phyloP scores from a whole-genome alignment of 2,329 filamentous ascomycete genomes.

The Colletotrichum sp. region DNA sequence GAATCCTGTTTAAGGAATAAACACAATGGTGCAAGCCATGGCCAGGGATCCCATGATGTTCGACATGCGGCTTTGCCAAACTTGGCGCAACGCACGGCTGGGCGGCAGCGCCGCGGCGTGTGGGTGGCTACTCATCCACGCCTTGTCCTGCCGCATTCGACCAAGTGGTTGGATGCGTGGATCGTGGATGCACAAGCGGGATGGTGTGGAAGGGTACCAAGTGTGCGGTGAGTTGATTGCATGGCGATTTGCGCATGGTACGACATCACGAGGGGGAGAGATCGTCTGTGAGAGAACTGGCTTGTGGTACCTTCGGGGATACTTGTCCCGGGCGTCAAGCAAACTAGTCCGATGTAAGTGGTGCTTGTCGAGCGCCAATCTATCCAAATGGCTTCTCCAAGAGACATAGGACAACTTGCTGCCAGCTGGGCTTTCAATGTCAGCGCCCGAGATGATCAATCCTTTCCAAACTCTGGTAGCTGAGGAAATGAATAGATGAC shows the following conservation, averaged over 20 bases:
- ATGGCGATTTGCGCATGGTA: not conserved
- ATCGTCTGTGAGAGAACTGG: not conserved
- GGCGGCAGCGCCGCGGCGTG: not conserved
- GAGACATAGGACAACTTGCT: not conserved
- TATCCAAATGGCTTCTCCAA: not conserved
- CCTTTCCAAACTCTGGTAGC: not conserved
- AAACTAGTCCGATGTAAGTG: not conserved
- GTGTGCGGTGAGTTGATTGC: not conserved
- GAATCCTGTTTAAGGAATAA: not conserved
- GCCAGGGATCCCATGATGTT: not conserved
- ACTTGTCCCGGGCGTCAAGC: not conserved
- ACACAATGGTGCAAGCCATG: not conserved
- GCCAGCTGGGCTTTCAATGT: not conserved
- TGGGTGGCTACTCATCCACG: not conserved
- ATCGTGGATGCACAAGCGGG: not conserved
- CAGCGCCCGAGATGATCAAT: not conserved
- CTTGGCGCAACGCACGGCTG: slow-evolving; percentile 1
- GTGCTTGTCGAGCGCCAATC: not conserved
- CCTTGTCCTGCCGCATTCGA: not conserved
- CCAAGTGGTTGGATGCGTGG: not conserved
- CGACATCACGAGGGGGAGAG: not conserved
- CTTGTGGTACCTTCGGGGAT: not conserved
- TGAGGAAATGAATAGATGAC: not conserved
- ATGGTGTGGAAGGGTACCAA: not conserved
- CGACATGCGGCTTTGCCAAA: not conserved